Base-by-base conservation (phyloP, 495 filamentous ascomycete species). In the Chaetomium fimeti region DNA sequence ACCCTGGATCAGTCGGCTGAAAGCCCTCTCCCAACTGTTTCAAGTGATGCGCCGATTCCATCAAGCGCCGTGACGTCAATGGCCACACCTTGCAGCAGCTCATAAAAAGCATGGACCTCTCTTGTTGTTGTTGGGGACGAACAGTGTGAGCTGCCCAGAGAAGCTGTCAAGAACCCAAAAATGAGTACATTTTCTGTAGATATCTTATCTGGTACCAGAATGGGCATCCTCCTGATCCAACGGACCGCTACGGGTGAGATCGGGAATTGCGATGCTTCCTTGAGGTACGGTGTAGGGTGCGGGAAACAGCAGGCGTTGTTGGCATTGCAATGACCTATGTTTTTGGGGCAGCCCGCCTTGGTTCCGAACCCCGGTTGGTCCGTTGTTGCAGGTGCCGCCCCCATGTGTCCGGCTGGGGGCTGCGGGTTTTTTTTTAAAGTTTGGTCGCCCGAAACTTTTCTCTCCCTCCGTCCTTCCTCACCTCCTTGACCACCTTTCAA, bases 371-470 rank as follows among this genome's bases (percentile, higher is more conserved):
- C 69, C 71, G 65, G 67, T 67, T 63, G 58, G 61, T 68, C 61
- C 61, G 64, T 53, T 32, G 36, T 13, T 43, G 29, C 45, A 61
- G 45, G 45, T 27, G 58, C 58, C 49, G 59, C 32, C 47, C 62
- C 63, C 67, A 62, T 66, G 60, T 60, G 65, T 66, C 61, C 70
- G 66, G 68, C 20, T 5, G 60, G 56, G 54, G 38, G 61, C 49
- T 69, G 68, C 68, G 68, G 49, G 60, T 68, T 71, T 73, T 71
- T 73, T 71, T 72, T 72, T 69, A 58, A 29, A 69, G 71, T 67
- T 69, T 66, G 60, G 65, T 68, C 32, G 43, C 64, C 61, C 47
- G 65, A 71, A 69, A 66, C 57, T 64, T 73, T 70, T 72, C 69
- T 40, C 55, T 57, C 64, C 60, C 63, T 49, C 47, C 29, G 22